Percentiles rank a stretch among this genome's conserved stretches.
These are phyloP conservation scores for Brassica balearica DNA, from an alignment of 441 rosid species.

Conservation along the genomic window DNA sequence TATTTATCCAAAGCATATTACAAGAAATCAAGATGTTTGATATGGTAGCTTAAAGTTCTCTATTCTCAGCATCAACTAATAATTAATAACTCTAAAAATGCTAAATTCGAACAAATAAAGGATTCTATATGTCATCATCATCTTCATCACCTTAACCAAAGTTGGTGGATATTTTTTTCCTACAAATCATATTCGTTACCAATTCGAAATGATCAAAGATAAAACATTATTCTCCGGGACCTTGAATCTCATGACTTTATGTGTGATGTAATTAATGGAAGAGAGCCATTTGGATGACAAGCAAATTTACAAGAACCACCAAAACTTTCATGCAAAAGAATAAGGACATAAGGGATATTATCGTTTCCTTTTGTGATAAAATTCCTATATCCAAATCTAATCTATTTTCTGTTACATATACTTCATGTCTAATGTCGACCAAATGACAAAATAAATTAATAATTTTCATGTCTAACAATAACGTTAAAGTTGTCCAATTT, in stretches of 20 bases:
- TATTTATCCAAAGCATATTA: conserved; percentile 33
- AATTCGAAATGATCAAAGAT: conserved; percentile 30
- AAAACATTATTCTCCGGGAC: conserved; percentile 29
- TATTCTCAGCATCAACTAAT: conserved; percentile 28
- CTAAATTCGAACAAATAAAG: conserved; percentile 20
- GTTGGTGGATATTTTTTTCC: conserved; percentile 27
- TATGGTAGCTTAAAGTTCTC: conserved; percentile 8
- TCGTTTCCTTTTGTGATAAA: conserved; percentile 45
- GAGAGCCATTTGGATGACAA: conserved; percentile 41
- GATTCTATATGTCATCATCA: conserved; percentile 34
- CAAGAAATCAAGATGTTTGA: conserved; percentile 29
- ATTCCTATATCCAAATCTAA: conserved; percentile 42
- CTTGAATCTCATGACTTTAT: conserved; percentile 44
- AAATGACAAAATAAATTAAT: not conserved
- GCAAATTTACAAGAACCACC: conserved; percentile 44
- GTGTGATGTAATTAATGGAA: conserved; percentile 38
- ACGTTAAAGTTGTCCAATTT: conserved; percentile 16
- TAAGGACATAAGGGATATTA: conserved; percentile 38
- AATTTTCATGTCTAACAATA: not conserved
- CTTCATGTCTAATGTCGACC: conserved; percentile 38
- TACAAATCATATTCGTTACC: conserved; percentile 10
- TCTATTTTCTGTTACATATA: conserved; percentile 42
- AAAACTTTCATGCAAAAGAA: conserved; percentile 40
- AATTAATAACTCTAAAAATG: conserved; percentile 31
- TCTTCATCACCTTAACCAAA: conserved; percentile 33